phyloP scores from a whole-genome alignment of 495 filamentous ascomycete genomes.

The Penicillium pancosmium region DNA sequence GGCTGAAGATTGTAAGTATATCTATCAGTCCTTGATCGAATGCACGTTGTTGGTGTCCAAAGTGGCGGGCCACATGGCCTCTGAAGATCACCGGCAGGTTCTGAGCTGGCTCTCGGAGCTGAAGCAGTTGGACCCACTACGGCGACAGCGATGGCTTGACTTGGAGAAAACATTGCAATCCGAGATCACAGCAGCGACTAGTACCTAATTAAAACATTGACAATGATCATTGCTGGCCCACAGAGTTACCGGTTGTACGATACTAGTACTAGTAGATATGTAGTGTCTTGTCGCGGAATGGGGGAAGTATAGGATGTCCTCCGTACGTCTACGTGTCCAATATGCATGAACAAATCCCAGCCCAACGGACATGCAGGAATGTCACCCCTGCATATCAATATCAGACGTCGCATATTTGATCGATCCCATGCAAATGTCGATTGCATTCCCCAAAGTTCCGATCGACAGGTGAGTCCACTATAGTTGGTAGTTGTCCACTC shows the following conservation, averaged over 20 bases:
- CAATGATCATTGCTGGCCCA: background rate
- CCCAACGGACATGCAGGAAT: constrained; percentile 1
- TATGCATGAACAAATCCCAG: background rate
- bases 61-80: constrained; percentile 35
- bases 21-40: constrained; percentile 76
- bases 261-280: background rate
- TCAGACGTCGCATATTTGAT: constrained; percentile 1
- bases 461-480: constrained; percentile 21
- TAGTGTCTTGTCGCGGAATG: constrained; percentile 4
- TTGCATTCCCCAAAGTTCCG: constrained; percentile 17
- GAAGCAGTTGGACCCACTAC: constrained; percentile 68
- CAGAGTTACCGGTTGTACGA: background rate
- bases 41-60: constrained; percentile 45
- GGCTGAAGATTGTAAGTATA: constrained; percentile 75
- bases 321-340: background rate
- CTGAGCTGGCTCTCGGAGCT: constrained; percentile 65
- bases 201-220: constrained; percentile 6
- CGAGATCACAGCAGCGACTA: constrained; percentile 3
- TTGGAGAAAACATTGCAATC: constrained; percentile 46
- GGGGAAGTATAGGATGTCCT: background rate
- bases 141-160: constrained; percentile 69
- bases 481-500: background rate
- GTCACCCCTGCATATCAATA: background rate
- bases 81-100: constrained; percentile 47
- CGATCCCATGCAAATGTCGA: background rate